phyloP scores from a whole-genome alignment of 1,139 yeast genomes.

The Fermentozyma sake region DNA sequence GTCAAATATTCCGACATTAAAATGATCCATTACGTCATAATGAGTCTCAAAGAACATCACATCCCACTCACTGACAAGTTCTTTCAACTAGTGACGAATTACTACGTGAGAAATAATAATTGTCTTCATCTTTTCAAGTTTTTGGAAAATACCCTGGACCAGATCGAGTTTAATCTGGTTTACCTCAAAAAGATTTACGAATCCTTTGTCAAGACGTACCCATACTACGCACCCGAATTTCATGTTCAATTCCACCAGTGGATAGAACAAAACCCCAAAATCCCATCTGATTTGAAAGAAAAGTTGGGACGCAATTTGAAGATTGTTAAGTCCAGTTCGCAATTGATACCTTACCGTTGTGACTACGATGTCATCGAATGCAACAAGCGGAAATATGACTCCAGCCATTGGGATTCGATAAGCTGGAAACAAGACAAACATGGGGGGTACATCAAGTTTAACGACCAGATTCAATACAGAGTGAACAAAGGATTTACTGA shows the following conservation, averaged over 20 bases:
- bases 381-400: constrained; percentile 15
- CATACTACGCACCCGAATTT: constrained; percentile 27
- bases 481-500: constrained; percentile 32
- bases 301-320: constrained; percentile 12
- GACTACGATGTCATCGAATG: constrained; percentile 13
- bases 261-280: constrained; percentile 12
- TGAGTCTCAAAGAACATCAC: constrained; percentile 19
- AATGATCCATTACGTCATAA: constrained; percentile 18
- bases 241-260: constrained; percentile 19
- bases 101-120: constrained; percentile 21
- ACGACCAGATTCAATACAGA: constrained; percentile 29
- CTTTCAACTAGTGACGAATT: constrained; percentile 19
- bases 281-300: constrained; percentile 7
- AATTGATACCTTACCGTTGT: constrained; percentile 26
- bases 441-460: constrained; percentile 12
- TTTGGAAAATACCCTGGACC: constrained; percentile 15
- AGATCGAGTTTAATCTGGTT: constrained; percentile 16
- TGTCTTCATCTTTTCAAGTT: constrained; percentile 24
- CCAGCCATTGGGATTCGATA: constrained; percentile 19
- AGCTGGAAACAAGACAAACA: constrained; percentile 12
- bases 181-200: constrained; percentile 24
- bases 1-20: constrained; percentile 15
- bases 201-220: constrained; percentile 31
- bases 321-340: constrained; percentile 23
- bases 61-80: constrained; percentile 14